A percentile compares a stretch with the other conserved stretches of the same genome.
phyloP scores from a whole-genome alignment of 2,329 filamentous ascomycete species.

The Herpomyces periplanetae region DNA sequence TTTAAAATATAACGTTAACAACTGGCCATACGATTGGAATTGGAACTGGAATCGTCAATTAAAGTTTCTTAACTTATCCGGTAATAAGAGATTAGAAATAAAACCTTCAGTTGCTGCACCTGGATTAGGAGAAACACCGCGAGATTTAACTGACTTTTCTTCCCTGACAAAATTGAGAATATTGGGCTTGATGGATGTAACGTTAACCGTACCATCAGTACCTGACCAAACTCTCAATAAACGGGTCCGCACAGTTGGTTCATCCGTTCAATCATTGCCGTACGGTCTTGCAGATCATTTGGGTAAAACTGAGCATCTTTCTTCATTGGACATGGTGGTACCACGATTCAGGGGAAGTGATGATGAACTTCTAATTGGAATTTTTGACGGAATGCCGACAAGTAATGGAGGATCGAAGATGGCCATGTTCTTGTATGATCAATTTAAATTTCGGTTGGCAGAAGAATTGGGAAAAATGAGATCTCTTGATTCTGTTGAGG shows the following conservation, averaged over 20 bases:
- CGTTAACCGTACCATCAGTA: conserved; percentile 59
- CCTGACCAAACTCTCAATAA: conserved; percentile 83
- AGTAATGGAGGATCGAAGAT: conserved; percentile 72
- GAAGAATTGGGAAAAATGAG: conserved; percentile 39
- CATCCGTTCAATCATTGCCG: conserved; percentile 47
- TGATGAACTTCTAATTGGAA: conserved; percentile 54
- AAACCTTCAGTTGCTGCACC: conserved; percentile 17
- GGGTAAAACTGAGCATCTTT: conserved; percentile 68
- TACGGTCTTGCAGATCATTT: conserved; percentile 95
- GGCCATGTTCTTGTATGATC: conserved; percentile 80
- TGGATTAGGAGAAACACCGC: conserved; percentile 15
- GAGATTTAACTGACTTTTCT: conserved; percentile 61
- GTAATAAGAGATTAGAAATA: conserved; percentile 85
- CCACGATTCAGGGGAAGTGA: conserved; percentile 65
- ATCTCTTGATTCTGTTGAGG: conserved; percentile 28
- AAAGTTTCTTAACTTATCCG: conserved; percentile 74
- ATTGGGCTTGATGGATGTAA: conserved; percentile 87
- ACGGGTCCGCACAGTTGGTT: conserved; percentile 85
- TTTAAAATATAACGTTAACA: conserved; percentile 92
- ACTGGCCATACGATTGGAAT: conserved; percentile 98
- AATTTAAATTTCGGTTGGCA: conserved; percentile 51
- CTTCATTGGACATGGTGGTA: conserved; percentile 76
- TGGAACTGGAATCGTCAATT: conserved; percentile 95
- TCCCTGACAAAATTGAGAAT: conserved; percentile 46
- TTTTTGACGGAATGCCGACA: conserved; percentile 77